A percentile compares a stretch with the other conserved stretches of the same genome.
phyloP scores from a whole-genome alignment of 495 filamentous ascomycete species.

The Aspergillus biplanus region DNA sequence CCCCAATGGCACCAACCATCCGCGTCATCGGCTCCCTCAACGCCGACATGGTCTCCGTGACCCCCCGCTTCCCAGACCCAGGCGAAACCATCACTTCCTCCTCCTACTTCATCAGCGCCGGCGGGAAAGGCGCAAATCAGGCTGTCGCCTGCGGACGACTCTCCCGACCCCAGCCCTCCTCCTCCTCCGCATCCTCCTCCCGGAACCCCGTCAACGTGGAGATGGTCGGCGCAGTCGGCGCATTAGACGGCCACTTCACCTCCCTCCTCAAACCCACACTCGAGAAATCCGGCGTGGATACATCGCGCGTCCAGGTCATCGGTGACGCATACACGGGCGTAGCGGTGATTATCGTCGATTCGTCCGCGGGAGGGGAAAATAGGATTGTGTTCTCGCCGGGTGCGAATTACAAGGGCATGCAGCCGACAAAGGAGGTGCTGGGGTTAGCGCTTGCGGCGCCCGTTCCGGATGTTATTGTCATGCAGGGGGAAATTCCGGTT shows the following conservation, averaged over 20 bases:
- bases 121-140: conserved; percentile 97
- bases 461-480: conserved; percentile 68
- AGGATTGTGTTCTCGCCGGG: conserved; percentile 80
- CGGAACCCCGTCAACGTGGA: conserved; percentile 60
- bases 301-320: conserved; percentile 52
- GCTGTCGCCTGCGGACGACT: conserved; percentile 77
- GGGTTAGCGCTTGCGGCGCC: conserved; percentile 38
- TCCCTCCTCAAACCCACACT: conserved; percentile 50
- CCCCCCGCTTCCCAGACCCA: conserved; percentile 75
- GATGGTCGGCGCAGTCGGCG: conserved; percentile 86
- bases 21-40: conserved; percentile 92
- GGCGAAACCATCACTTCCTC: conserved; percentile 89
- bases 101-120: conserved; percentile 76
- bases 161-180: conserved; percentile 47
- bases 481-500: conserved; percentile 88
- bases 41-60: conserved; percentile 85
- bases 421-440: conserved; percentile 46
- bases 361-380: conserved; percentile 77
- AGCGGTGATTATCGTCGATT: conserved; percentile 84
- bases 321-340: conserved; percentile 69
- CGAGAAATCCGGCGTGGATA: conserved; percentile 63
- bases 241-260: conserved; percentile 51
- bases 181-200: conserved; percentile 26
- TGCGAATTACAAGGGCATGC: conserved; percentile 68
- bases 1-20: conserved; percentile 57